phyloP scores from a whole-genome alignment of 768 basidiomycete species.

The Leccinum fibrillosum region DNA sequence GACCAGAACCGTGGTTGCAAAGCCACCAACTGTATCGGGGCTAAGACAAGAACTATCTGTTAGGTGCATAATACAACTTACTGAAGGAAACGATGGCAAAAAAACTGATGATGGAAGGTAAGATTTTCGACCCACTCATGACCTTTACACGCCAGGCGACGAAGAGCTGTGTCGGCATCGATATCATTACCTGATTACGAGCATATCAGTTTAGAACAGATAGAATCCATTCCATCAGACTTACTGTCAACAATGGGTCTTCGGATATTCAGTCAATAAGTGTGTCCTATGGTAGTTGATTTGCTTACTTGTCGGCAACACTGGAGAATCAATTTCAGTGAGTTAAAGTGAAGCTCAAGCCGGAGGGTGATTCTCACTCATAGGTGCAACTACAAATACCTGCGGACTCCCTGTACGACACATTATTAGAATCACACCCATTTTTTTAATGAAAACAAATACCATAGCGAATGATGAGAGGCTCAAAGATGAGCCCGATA shows the following conservation, averaged over 20 bases:
- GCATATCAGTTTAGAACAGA: neutral
- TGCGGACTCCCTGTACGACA: conserved; percentile 25
- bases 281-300: neutral
- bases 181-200: conserved; percentile 40
- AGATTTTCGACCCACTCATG: conserved; percentile 28
- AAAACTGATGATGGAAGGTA: conserved; percentile 26
- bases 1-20: conserved; percentile 32
- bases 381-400: neutral
- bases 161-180: conserved; percentile 44
- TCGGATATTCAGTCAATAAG: neutral
- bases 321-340: conserved; percentile 1
- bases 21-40: conserved; percentile 29
- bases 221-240: neutral
- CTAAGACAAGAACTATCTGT: neutral
- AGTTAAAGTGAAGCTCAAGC: neutral
- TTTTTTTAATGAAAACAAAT: neutral
- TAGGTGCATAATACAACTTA: neutral
- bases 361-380: conserved; percentile 4
- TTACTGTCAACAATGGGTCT: conserved; percentile 47
- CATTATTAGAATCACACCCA: conserved; percentile 5
- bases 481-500: conserved; percentile 43
- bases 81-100: conserved; percentile 7
- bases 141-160: conserved; percentile 43
- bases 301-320: conserved; percentile 10
- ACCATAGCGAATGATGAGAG: conserved; percentile 49